These are phyloP conservation scores for Mortierella sp. DNA, from an alignment of 371 early-diverging fungal genomes.

Conservation along the genomic window DNA sequence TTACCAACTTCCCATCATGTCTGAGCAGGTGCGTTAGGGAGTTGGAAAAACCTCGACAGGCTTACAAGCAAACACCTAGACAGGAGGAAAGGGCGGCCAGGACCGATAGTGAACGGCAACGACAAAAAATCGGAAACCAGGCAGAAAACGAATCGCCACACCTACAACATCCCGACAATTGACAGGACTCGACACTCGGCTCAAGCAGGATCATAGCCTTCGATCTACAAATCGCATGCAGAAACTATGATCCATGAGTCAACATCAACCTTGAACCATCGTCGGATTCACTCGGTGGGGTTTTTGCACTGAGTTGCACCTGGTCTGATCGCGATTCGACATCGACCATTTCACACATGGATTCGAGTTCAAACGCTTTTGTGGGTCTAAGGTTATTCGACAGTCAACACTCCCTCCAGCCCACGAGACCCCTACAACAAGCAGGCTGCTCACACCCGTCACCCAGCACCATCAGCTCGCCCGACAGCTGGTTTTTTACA, in stretches of 20 bases:
- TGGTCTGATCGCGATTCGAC: slow-evolving; percentile 12
- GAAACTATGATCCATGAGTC: slow-evolving; percentile 37
- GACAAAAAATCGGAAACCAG: background rate
- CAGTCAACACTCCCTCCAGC: background rate
- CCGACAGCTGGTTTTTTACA: background rate
- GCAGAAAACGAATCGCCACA: background rate
- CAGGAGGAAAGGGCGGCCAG: no score
- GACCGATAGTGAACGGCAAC: background rate
- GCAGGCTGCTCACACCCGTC: no score
- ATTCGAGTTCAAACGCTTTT: no score
- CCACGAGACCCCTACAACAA: background rate
- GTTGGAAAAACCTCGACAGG: background rate
- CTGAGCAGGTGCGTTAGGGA: slow-evolving; percentile 61
- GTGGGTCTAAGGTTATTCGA: background rate
- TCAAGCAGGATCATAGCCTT: slow-evolving; percentile 6
- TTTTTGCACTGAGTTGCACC: background rate
- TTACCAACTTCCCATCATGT: slow-evolving; percentile 61
- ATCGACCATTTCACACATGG: slow-evolving; percentile 3
- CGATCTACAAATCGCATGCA: slow-evolving; percentile 28
- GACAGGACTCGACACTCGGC: background rate
- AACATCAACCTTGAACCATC: background rate
- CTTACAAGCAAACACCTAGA: background rate
- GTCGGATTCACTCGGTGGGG: background rate
- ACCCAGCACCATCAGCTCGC: background rate
- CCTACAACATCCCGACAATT: background rate